Evolutionary conservation across 306 rosid genomes (phyloP), one percentile per base, ranked within the genome.

Genomic region (Crotalaria pallida): DNA sequence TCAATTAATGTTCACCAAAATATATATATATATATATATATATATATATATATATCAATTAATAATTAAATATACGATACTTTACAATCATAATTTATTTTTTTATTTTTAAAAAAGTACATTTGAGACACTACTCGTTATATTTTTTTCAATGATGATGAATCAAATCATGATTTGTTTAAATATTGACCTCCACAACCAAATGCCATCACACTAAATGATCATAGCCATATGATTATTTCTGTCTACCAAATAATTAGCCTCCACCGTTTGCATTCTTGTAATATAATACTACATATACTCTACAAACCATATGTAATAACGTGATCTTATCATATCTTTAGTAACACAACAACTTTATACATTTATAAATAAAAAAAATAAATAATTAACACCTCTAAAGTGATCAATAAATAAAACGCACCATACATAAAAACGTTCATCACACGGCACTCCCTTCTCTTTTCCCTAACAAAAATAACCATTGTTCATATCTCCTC

Each of bases 251-350:
- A 27, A 27, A 27, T 27, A 31, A 5, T 31, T 31, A 31, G 8
- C 36, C 36, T 31, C 36, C 36, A 4, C 36, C 36, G 8, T 31
- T 31, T 31, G 9, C 6, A 31, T 27, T 31, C n/a, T n/a, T n/a
- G n/a, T n/a, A n/a, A n/a, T n/a, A n/a, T n/a, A n/a, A n/a, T n/a
- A n/a, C n/a, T n/a, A n/a, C n/a, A n/a, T 36, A 36, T 44, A 57
- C 24, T 38, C 61, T 1, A 22, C n/a, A 9, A 9, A 7, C 49
- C 7, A 75, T 40, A 10, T 22, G 34, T 41, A 36, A 7, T 0
- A 71, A 59, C 49, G 24, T 17, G 52, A 72, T 76, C 73, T 66
- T 52, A 72, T 61, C 69, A 77, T 34, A 66, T 66, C 64, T 49
- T 80, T 63, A 16, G 31, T 31, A 71, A 50, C 58, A 12, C 17